Percentiles rank a stretch among this genome's conserved stretches.
These are phyloP conservation scores for Omphalea diandra DNA, from an alignment of 441 rosid species.

Conservation along the genomic window DNA sequence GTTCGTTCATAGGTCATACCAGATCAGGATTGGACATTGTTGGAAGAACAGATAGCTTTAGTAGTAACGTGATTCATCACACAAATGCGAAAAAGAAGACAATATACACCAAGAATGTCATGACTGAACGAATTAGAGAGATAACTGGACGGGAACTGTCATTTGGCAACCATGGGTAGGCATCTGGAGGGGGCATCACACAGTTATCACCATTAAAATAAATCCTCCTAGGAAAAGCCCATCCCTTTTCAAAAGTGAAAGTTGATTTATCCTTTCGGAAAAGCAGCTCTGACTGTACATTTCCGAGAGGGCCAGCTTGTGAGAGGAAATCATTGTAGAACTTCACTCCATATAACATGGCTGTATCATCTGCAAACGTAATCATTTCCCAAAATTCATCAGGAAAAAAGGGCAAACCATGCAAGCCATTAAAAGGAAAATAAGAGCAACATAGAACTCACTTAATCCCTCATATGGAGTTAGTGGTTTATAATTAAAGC, in stretches of 20 bases:
- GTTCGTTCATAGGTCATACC: constrained; percentile 17
- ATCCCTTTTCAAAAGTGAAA: constrained; percentile 95
- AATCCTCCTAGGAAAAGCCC: constrained; percentile 95
- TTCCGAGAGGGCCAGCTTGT: constrained; percentile 81
- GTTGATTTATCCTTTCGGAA: constrained; percentile 75
- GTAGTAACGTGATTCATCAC: constrained; percentile 30
- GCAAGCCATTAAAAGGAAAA: neutral
- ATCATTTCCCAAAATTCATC: neutral
- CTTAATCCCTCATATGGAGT: constrained; percentile 63
- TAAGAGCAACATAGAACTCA: constrained; percentile 32
- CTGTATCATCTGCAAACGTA: constrained; percentile 74
- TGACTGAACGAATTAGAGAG: constrained; percentile 28
- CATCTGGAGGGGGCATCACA: constrained; percentile 95
- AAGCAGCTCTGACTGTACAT: constrained; percentile 87
- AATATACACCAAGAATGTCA: constrained; percentile 33
- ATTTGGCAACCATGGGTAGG: constrained; percentile 89
- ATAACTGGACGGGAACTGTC: constrained; percentile 36
- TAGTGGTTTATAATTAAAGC: constrained; percentile 64
- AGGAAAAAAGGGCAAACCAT: constrained; percentile 11
- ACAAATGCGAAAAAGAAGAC: constrained; percentile 32
- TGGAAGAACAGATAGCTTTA: constrained; percentile 19
- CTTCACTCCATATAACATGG: constrained; percentile 86
- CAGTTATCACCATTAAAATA: constrained; percentile 93
- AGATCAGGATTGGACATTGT: constrained; percentile 12
- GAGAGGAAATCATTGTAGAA: constrained; percentile 79